Base-by-base conservation (phyloP, 2,329 filamentous ascomycete genomes). In the Davidsoniella virescens region DNA sequence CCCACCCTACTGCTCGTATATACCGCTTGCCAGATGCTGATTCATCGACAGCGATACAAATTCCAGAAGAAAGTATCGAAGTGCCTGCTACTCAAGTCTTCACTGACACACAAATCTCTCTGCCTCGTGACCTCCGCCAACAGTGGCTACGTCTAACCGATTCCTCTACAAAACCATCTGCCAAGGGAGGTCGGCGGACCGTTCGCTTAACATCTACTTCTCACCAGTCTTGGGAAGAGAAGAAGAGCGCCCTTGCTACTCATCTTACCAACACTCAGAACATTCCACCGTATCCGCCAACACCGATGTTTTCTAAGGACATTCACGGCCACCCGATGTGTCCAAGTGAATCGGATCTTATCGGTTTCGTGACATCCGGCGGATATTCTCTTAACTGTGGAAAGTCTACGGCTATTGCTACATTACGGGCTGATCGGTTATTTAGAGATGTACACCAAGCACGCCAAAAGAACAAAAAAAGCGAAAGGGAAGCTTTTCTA, bases 351-450 rank as follows among this genome's bases (percentile, higher is more conserved):
- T 70, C 75, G 18, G 84, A 95, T 61, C 70, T 96, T 10, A 76
- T 96, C 47, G 92, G 92, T 0, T 98, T 94, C 61, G 80, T 95
- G 20, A 95, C 87, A 2, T 83, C 82, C 1, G 92, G 90, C 0
- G 82, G 84, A 47, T 94, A 82, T 62, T 87, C 82, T 58, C 72
- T 96, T 2, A 75, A 77, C 2, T 77, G 83, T 55, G 92, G 90
- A 0, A 75, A 73, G 56, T 84, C 82, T 1, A 79, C 78, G 14
- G 90, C 80, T 0, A 71, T 96, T 53, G 92, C 84, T 0, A 81
- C 75, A 46, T 60, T 96, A 23, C 44, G 52, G 14, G 52, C 44
- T 5, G 52, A 48, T 26, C 18, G n/a, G 17, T 38, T 40, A 16
- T 29, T 50, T 23, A 17, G 44, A 23, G 51, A 53, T 37, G 25